Base-by-base conservation (phyloP, 352 stramenopile species). In the Globisporangium sylvaticum region DNA sequence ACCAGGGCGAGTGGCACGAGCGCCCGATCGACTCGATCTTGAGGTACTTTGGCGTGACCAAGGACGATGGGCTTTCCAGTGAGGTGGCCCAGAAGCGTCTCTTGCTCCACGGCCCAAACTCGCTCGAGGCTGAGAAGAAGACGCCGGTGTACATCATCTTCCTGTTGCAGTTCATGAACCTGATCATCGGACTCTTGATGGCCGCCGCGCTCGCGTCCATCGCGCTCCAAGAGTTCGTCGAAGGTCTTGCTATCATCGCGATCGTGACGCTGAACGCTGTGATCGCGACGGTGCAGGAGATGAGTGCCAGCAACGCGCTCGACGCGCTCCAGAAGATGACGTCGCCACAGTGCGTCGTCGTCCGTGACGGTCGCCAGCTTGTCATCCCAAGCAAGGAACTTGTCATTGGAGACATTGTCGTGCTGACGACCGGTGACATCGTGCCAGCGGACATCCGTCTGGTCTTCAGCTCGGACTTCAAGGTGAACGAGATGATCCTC, bases 401-500 rank as follows among this genome's bases (percentile, higher is more conserved):
- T 34, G 83, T 92, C 10, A 53, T 67, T 3, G 94, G 91, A 31
- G 84, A 91, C 53, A 79, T 95, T 24, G 87, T 98, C 42, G 75
- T 92, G 25, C 79, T 98, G 1, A 80, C 81, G 22, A 96, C 90
- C 20, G 96, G 94, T n/a, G 96, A 98, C 68, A 95, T 97, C 64
- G 89, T 98, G 34, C 91, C 93, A 1, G 82, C 90, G 1, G 96
- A 98, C 70, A 90, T 96, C 24, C 73, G 93, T n/a, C 80, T 98
- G 5, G 75, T 96, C 10, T 79, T 88, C 60, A 96, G 91, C 67
- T 82, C 86, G 0, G 76, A 90, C 60, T 83, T 92, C 39, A 88
- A 93, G 66, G 83, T 98, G 5, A 97, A 98, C 72, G 94, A 98
- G 81, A 97, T 93, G 68, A 97, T 90, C 65, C 79, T 98, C 5